These are phyloP conservation scores for Globisporangium echinulatum DNA, from an alignment of 352 stramenopile species.

Conservation along the genomic window DNA sequence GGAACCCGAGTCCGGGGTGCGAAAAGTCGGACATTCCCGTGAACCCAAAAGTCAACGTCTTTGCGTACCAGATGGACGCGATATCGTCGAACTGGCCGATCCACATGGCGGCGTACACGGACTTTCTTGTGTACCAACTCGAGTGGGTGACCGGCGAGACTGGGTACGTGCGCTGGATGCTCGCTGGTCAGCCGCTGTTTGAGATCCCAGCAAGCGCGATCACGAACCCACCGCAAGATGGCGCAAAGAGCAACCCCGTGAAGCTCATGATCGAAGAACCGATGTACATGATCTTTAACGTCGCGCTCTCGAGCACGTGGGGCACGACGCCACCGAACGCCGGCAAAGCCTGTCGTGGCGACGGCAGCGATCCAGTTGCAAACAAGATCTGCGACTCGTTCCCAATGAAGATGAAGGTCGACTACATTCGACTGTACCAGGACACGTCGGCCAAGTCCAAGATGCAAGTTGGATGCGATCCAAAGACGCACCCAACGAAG, in stretches of 20 bases:
- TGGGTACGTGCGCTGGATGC: constrained; percentile 67
- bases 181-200: constrained; percentile 83
- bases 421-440: constrained; percentile 80
- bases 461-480: constrained; percentile 62
- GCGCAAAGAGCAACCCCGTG: constrained; percentile 50
- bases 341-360: constrained; percentile 41
- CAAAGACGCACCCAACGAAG: constrained; percentile 48
- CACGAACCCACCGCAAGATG: constrained; percentile 39
- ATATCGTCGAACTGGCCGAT: constrained; percentile 90
- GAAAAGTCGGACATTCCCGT: constrained; percentile 5
- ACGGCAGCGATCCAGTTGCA: constrained; percentile 28
- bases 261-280: constrained; percentile 93
- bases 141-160: constrained; percentile 56
- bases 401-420: constrained; percentile 67
- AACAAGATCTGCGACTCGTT: constrained; percentile 63
- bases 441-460: constrained; percentile 26
- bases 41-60: constrained; percentile 28
- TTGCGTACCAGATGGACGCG: constrained; percentile 88
- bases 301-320: constrained; percentile 91
- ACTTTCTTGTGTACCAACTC: constrained; percentile 65
- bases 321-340: constrained; percentile 62
- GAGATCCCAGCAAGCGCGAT: constrained; percentile 74
- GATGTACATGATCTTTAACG: constrained; percentile 95
- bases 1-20: constrained; percentile 32
- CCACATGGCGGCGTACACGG: constrained; percentile 70